Evolutionary conservation across 345 rosid species (phyloP), one percentile per base, ranked within the genome.

Genomic region (Moricandia moricandioides): DNA sequence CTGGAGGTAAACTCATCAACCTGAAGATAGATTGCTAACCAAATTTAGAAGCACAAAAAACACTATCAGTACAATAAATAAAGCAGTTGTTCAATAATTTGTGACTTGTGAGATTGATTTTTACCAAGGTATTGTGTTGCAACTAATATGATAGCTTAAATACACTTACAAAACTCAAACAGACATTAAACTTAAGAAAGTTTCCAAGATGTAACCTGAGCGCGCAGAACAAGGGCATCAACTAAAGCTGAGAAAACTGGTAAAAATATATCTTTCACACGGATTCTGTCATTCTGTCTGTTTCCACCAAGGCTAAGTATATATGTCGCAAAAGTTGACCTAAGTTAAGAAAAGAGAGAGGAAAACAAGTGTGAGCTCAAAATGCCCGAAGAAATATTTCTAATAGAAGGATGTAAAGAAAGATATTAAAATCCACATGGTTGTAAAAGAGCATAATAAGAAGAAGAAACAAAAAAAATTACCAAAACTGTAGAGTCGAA

Each of bases 401-500:
- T 1, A 51, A 29, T 26, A 18, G 29, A 37, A 27, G 6, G 17
- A 75, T 61, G 34, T 5, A n/a, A 56, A 21, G 55, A 54, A 51
- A 55, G 24, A 17, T 21, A 2, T 45, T 43, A 12, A 45, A 56
- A 2, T 11, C 60, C 11, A 43, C n/a, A 56, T 70, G 5, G 45
- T n/a, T 77, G 24, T 16, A 16, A 49, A 26, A 30, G 33, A 34
- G 66, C 51, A 26, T 70, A 51, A 35, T 61, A 67, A 67, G 70
- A 65, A 21, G 24, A 14, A 39, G 16, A 11, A 14, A 47, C 21
- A 47, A 47, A 47, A 6, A 31, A 70, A 33, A n/a, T n/a, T 91
- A 89, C 98, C 98, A 94, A 82, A 94, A 91, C 73, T 90, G 98
- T 85, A 94, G 84, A 78, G 98, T 94, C 62, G 98, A 94, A 84